These are phyloP conservation scores for Fraxinus greggii DNA, from an alignment of 305 asterid species.

Conservation along the genomic window DNA sequence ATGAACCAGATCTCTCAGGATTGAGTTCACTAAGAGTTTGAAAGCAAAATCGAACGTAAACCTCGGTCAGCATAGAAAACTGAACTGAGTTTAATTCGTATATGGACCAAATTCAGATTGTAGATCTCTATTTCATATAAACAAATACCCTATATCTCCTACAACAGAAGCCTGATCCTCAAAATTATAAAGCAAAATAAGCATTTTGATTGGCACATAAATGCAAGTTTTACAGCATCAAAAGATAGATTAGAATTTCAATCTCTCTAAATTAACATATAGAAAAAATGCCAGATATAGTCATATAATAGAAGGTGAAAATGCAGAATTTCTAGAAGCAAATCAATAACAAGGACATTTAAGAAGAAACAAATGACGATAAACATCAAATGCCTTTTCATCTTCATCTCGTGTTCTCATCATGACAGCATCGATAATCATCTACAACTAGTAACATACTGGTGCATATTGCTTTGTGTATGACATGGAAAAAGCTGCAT, in stretches of 20 bases:
- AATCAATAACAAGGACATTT: not conserved
- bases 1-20: not conserved
- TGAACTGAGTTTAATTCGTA: not conserved
- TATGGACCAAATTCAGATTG: not conserved
- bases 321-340: not conserved
- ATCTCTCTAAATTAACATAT: not conserved
- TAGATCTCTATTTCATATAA: not conserved
- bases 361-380: not conserved
- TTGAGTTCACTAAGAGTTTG: not conserved
- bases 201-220: not conserved
- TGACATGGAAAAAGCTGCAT: constrained; percentile 20
- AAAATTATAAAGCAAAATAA: not conserved
- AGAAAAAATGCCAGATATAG: not conserved
- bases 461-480: not conserved
- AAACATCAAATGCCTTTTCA: not conserved
- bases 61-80: not conserved
- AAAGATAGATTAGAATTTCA: not conserved
- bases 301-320: not conserved
- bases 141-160: not conserved
- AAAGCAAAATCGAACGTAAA: not conserved
- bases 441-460: not conserved
- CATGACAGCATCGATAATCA: not conserved
- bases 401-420: not conserved
- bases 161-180: not conserved
- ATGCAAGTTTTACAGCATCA: not conserved